Base-by-base conservation (phyloP, 768 basidiomycete genomes). In the Mycena latifolia region DNA sequence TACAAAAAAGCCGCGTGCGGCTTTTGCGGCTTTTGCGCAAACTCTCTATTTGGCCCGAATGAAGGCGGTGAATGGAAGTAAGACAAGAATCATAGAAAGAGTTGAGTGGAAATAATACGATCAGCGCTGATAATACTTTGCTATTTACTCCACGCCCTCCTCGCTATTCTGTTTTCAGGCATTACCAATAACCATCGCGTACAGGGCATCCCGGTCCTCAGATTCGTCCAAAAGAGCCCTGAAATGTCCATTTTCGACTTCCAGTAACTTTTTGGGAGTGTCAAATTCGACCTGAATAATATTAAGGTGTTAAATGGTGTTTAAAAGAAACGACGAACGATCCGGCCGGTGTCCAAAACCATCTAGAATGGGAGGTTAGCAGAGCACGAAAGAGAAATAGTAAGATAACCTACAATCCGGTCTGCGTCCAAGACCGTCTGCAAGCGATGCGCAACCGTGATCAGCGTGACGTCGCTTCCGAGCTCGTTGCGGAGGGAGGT, bases 221-320 rank as follows among this genome's bases (percentile, higher is more conserved):
- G 85, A 88, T 69, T 88, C 85, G 52, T 89, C 84, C 1, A 90
- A 85, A 22, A 90, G 76, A 2, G 83, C 78, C 50, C 82, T 81
- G 28, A 89, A 74, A 72, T 78, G 77, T 10, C 89, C 85, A 28
- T 77, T 76, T 47, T 85, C 73, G n/a, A 86, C 85, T 59, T 77
- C 75, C 25, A 92, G 81, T 56, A 92, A 76, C 24, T 80, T 72
- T n/a, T 65, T 65, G 0, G 89, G 89, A 37, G 78, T 79, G 69
- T 86, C 88, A 64, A 83, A 88, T 66, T 89, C 88, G 50, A 87
- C 75, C 80, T 80, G 52, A 5, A 27, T 14, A 28, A 29, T 41
- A n/a, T 22, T 35, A 29, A 18, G 20, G 10, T 14, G 6, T 28
- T 6, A 3, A 27, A 39, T 5, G 14, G 45, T 22, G 1, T 11